These are phyloP conservation scores for Trichocomaceae sp. DNA, from an alignment of 2,329 filamentous ascomycete genomes.

Conservation along the genomic window DNA sequence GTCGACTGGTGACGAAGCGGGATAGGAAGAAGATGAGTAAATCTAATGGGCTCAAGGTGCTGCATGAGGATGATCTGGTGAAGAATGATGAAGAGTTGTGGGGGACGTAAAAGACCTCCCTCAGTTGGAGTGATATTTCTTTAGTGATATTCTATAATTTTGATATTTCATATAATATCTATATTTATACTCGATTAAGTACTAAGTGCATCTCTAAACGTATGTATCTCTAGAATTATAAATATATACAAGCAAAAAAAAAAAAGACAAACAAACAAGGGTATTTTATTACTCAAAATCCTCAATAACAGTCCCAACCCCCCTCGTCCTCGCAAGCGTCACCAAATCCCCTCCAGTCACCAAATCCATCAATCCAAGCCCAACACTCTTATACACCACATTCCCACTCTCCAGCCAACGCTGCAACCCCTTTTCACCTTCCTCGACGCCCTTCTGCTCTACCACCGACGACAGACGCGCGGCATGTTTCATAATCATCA, in stretches of 20 bases:
- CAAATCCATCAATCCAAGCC: constrained; percentile 62
- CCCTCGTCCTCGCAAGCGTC: constrained; percentile 48
- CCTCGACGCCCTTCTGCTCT: constrained; percentile 22
- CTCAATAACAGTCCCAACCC: constrained; percentile 46
- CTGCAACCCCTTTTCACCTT: constrained; percentile 40
- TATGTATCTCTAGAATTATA: background rate
- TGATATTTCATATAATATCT: background rate
- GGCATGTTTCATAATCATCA: constrained; percentile 59
- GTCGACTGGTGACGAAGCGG: constrained; percentile 39
- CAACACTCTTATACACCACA: constrained; percentile 64
- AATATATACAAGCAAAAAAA: background rate
- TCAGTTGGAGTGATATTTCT: background rate
- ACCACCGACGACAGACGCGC: constrained; percentile 31
- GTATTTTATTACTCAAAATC: constrained; percentile 40
- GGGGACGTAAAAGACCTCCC: constrained; percentile 29
- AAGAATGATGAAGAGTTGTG: constrained; percentile 42
- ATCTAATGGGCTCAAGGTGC: constrained; percentile 38
- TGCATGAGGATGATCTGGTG: constrained; percentile 43
- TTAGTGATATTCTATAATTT: background rate
- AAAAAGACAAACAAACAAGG: background rate
- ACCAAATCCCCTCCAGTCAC: constrained; percentile 56
- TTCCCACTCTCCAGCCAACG: constrained; percentile 59
- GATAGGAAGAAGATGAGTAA: constrained; percentile 38
- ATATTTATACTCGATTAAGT: background rate
- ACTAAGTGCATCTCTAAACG: background rate